These are phyloP conservation scores for Yarrowia sp. DNA, from an alignment of 805 yeast species.

Conservation along the genomic window DNA sequence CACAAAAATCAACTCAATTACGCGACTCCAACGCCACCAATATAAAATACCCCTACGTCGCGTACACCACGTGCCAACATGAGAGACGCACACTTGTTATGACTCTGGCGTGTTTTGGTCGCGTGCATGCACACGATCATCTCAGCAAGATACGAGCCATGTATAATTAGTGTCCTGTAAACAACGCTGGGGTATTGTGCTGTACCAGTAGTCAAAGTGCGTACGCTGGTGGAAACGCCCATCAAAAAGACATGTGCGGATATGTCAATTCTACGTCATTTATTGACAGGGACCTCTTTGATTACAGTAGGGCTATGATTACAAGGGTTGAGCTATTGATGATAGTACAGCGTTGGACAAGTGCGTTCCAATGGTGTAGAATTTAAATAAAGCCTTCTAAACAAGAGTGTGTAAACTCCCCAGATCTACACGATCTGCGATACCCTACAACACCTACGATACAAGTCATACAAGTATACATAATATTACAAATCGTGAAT, in stretches of 20 bases:
- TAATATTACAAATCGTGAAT: constrained; percentile 25
- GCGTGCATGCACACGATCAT: constrained; percentile 1
- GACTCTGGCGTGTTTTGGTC: constrained; percentile 13
- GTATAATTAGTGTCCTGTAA: neutral
- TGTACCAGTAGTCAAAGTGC: no score
- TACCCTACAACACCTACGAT: neutral
- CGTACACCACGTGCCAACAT: constrained; percentile 1
- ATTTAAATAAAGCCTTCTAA: no score
- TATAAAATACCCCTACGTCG: neutral
- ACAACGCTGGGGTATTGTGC: neutral
- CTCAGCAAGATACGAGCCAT: neutral
- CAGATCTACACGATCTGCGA: neutral
- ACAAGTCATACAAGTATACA: neutral
- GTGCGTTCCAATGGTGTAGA: no score
- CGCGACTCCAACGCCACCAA: no score
- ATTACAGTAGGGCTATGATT: no score
- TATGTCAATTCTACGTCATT: no score
- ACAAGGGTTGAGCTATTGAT: no score
- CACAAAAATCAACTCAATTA: neutral
- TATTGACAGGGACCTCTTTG: no score
- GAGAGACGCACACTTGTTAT: constrained; percentile 15
- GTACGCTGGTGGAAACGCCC: neutral
- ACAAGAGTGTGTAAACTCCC: neutral
- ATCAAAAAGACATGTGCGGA: neutral
- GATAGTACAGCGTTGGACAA: no score